Evolutionary conservation across 805 yeast genomes (phyloP).

Genomic region (Spathaspora arborariae): DNA sequence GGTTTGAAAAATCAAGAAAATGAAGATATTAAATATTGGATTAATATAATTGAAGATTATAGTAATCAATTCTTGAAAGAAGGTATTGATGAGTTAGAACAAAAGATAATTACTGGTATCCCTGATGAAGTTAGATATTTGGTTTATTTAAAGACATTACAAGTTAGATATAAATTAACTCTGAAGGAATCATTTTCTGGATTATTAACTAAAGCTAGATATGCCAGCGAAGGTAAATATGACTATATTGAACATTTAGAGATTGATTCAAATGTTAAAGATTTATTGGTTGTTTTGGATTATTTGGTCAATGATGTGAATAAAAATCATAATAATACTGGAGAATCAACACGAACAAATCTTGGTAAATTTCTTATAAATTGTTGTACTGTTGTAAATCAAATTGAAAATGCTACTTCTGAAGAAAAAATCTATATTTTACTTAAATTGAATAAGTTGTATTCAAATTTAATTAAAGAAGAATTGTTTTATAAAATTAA

Average conservation of each 20-base stretch:
- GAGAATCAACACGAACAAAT: neutral
- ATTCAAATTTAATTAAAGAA: conserved; percentile 21
- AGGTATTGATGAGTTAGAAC: conserved; percentile 15
- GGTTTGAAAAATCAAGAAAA: neutral
- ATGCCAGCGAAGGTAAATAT: conserved; percentile 6
- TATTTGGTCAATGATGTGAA: conserved; percentile 26
- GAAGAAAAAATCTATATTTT: conserved; percentile 31
- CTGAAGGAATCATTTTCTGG: conserved; percentile 25
- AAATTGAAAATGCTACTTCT: conserved; percentile 15
- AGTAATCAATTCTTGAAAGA: conserved; percentile 4
- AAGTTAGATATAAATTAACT: conserved; percentile 26
- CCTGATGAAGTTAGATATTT: conserved; percentile 26
- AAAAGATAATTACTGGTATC: conserved; percentile 23
- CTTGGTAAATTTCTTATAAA: neutral
- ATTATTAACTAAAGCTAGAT: conserved; percentile 24
- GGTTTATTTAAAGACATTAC: conserved; percentile 31
- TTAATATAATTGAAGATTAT: conserved; percentile 6
- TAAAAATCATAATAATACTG: neutral
- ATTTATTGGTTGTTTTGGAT: conserved; percentile 27
- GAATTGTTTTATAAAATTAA: conserved; percentile 35
- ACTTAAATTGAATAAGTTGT: conserved; percentile 29
- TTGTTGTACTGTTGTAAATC: neutral
- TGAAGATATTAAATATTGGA: conserved; percentile 8
- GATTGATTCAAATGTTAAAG: conserved; percentile 16
- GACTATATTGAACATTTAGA: conserved; percentile 15